Evolutionary conservation across 257 asterid species (phyloP).

Genomic region (Petunia secreta): DNA sequence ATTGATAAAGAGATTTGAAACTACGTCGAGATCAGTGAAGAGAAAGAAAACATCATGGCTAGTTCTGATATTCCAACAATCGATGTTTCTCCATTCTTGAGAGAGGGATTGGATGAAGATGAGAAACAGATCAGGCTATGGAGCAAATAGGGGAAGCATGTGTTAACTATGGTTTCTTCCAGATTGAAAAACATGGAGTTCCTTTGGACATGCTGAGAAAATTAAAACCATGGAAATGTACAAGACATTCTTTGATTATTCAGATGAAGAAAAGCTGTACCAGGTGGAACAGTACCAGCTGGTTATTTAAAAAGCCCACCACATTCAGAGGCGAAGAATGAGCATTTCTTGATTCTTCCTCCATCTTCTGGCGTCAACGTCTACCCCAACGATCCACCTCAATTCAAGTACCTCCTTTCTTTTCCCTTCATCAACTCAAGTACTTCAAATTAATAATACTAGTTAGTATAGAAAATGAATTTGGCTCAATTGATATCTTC

Average conservation of each 20-base stretch:
- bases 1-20: too few species aligned
- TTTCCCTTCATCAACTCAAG: too few species aligned
- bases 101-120: background rate
- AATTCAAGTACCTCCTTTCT: conserved; percentile 23
- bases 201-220: conserved; percentile 39
- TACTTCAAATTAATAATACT: too few species aligned
- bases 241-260: conserved; percentile 36
- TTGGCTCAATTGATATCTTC: too few species aligned
- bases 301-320: conserved; percentile 54
- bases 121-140: conserved; percentile 25
- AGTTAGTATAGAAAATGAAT: too few species aligned
- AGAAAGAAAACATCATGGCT: background rate
- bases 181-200: conserved; percentile 45
- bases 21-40: too few species aligned
- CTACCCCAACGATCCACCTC: conserved; percentile 36
- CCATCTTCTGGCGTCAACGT: conserved; percentile 35
- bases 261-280: conserved; percentile 46
- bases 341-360: conserved; percentile 49
- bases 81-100: background rate
- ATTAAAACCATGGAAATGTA: conserved; percentile 42
- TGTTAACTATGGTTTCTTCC: conserved; percentile 50
- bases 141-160: conserved; percentile 34
- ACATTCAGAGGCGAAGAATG: conserved; percentile 44
- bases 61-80: too few species aligned
- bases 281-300: conserved; percentile 45